These are phyloP conservation scores for Coemansia sp. DNA, from an alignment of 192 early-diverging fungal genomes.

Conservation along the genomic window DNA sequence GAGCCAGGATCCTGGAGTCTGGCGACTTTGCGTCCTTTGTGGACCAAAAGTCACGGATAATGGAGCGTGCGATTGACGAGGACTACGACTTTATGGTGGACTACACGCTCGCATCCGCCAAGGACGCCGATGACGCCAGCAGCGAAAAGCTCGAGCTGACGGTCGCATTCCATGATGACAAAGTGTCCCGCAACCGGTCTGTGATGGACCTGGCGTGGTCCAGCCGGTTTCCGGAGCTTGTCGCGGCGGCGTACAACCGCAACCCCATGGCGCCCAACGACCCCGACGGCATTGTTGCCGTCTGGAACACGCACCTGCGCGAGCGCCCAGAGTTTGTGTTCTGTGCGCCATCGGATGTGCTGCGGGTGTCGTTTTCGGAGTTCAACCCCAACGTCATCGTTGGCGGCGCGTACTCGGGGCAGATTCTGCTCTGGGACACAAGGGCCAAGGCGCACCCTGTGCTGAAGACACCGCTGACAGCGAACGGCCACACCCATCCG, in stretches of 20 bases:
- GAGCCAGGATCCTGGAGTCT: conserved; percentile 71
- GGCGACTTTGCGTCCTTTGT: conserved; percentile 84
- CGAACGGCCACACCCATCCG: conserved; percentile 94
- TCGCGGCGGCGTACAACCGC: conserved; percentile 91
- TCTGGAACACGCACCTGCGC: conserved; percentile 90
- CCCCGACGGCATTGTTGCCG: conserved; percentile 88
- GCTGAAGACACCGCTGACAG: conserved; percentile 90
- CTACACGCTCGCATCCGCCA: conserved; percentile 68
- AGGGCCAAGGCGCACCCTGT: conserved; percentile 87
- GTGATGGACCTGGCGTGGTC: conserved; percentile 97
- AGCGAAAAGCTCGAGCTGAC: conserved; percentile 71
- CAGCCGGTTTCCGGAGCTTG: conserved; percentile 82
- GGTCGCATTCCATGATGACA: conserved; percentile 76
- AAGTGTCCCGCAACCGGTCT: conserved; percentile 79
- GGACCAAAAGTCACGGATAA: conserved; percentile 79
- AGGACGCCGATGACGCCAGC: conserved; percentile 56
- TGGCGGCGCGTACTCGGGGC: conserved; percentile 97
- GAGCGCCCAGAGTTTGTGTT: conserved; percentile 96
- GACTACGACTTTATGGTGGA: conserved; percentile 92
- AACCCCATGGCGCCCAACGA: conserved; percentile 82
- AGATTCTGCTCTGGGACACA: conserved; percentile 97
- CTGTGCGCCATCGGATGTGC: conserved; percentile 89
- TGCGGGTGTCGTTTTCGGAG: conserved; percentile 82
- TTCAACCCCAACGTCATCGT: conserved; percentile 92
- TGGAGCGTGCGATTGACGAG: conserved; percentile 87